phyloP scores from a whole-genome alignment of 495 filamentous ascomycete genomes.

The Podospora pseudocomata region DNA sequence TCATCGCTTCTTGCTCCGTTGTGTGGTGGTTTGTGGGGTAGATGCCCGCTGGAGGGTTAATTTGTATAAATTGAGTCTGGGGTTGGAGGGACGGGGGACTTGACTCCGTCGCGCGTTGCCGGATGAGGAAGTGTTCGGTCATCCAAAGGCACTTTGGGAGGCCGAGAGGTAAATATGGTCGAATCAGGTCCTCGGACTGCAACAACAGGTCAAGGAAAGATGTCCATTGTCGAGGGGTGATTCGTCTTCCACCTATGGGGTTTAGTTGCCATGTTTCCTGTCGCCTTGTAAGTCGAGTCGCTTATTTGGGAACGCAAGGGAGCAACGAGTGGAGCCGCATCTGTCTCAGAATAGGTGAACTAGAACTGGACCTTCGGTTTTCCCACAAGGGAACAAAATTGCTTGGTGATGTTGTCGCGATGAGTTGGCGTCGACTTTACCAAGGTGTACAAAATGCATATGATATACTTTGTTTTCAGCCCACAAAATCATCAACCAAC shows the following conservation, averaged over 20 bases:
- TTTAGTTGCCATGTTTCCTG: not conserved
- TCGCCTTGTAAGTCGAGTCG: not conserved
- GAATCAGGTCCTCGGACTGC: not conserved
- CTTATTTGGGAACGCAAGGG: not conserved
- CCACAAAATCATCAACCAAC: not conserved
- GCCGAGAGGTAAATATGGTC: not conserved
- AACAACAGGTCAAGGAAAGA: not conserved
- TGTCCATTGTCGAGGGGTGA: not conserved
- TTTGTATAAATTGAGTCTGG: conserved; percentile 1
- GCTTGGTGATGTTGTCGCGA: not conserved
- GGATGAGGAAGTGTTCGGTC: not conserved
- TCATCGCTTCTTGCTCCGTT: not conserved
- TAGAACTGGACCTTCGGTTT: not conserved
- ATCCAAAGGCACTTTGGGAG: too few relatives aligned
- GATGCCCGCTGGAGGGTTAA: not conserved
- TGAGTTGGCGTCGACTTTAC: not conserved
- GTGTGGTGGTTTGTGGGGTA: conserved; percentile 8
- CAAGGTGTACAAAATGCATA: not conserved
- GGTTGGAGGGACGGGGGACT: not conserved
- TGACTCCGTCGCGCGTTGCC: not conserved
- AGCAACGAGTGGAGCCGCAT: not conserved
- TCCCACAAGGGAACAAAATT: not conserved
- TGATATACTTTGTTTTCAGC: not conserved
- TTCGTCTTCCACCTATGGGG: not conserved
- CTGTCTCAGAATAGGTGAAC: not conserved